Conservation (phyloP, 345 rosid genomes). For the Stellera chamaejasme region DNA sequence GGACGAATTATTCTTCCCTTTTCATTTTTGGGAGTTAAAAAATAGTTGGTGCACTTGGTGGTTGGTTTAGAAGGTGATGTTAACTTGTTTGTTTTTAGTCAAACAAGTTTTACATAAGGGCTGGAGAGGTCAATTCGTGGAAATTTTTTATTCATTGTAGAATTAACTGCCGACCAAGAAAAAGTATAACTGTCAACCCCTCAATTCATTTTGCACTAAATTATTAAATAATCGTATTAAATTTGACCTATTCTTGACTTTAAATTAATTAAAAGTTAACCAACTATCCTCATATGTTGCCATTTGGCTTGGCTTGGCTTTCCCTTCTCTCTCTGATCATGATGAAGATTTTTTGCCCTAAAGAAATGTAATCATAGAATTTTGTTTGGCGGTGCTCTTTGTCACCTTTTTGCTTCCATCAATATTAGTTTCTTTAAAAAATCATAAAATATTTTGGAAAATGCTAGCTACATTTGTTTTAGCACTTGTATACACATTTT, state of each 20-base stretch:
- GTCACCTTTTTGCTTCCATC: constrained; percentile 10
- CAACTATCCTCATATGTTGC: neutral
- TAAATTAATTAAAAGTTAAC: neutral
- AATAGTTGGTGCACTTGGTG: no score
- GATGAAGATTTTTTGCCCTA: constrained; percentile 7
- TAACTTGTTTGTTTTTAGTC: no score
- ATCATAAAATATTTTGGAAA: no score
- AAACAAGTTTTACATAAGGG: no score
- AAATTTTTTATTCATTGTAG: neutral
- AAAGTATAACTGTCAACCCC: neutral
- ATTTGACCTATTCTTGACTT: no score
- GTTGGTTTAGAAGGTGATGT: no score
- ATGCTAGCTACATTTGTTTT: no score
- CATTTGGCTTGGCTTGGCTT: constrained; percentile 10
- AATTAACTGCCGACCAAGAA: neutral
- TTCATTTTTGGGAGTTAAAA: neutral
- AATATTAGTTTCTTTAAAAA: no score
- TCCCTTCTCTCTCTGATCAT: neutral
- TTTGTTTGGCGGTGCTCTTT: constrained; percentile 14
- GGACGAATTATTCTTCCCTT: neutral
- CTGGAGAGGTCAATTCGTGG: no score
- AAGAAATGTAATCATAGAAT: constrained; percentile 9
- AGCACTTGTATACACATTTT: no score
- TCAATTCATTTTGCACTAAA: neutral
- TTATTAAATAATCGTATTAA: no score